These are phyloP conservation scores for Kwoniella mangroviensis DNA, from an alignment of 768 basidiomycete species.

Conservation along the genomic window DNA sequence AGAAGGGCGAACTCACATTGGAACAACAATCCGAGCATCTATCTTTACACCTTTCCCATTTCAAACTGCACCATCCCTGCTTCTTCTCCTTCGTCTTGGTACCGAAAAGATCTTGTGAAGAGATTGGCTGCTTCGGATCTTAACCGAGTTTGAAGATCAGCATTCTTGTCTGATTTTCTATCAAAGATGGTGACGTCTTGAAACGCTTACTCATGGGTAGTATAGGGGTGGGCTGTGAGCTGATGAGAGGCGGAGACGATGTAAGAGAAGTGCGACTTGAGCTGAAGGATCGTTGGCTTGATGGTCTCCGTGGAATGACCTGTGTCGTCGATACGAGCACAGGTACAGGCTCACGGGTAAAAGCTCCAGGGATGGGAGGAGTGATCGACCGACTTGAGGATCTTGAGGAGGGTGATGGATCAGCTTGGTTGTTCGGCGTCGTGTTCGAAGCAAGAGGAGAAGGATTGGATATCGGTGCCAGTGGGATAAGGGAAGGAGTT, in stretches of 20 bases:
- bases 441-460: neutral
- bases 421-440: neutral
- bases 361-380: neutral
- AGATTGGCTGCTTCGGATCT: constrained; percentile 11
- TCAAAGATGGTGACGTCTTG: too few relatives aligned
- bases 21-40: constrained; percentile 5
- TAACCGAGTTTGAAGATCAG: neutral
- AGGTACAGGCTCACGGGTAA: neutral
- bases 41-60: constrained; percentile 1
- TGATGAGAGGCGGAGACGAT: neutral
- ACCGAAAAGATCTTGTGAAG: neutral
- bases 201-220: neutral
- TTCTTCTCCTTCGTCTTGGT: neutral
- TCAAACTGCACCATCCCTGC: neutral
- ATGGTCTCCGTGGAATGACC: neutral
- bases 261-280: neutral
- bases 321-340: neutral
- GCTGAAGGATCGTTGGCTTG: neutral
- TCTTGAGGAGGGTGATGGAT: neutral
- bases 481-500: neutral
- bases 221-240: neutral
- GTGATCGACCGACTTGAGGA: neutral
- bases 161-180: neutral
- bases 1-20: neutral
- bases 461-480: neutral